These are phyloP conservation scores for Monosporozyma siamensis DNA, from an alignment of 805 yeast genomes.

Conservation along the genomic window DNA sequence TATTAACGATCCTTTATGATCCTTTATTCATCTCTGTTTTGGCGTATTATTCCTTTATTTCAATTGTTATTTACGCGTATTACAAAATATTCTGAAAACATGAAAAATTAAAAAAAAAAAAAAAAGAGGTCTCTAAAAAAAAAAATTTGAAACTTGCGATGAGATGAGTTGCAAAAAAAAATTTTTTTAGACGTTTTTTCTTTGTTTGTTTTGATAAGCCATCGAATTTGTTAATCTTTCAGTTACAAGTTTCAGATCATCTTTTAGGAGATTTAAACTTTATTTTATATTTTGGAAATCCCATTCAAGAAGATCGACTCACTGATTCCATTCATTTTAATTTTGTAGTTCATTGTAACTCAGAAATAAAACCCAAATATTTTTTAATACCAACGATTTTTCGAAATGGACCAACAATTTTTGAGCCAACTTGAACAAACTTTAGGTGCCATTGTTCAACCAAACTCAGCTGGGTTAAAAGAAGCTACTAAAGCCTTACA, in stretches of 20 bases:
- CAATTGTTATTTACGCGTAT: no score
- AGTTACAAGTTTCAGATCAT: neutral
- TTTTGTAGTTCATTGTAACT: no score
- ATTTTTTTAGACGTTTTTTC: constrained; percentile 1
- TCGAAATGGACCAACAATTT: constrained; percentile 59
- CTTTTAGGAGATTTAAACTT: neutral
- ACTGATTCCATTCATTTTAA: neutral
- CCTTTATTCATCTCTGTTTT: no score
- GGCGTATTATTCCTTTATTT: no score
- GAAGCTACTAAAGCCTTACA: constrained; percentile 70
- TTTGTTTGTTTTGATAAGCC: neutral
- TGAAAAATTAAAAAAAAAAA: no score
- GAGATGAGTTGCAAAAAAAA: constrained; percentile 16
- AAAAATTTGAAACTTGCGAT: constrained; percentile 13
- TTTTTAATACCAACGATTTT: neutral
- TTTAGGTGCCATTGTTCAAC: constrained; percentile 65
- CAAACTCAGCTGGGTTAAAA: constrained; percentile 74
- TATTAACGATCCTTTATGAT: no score
- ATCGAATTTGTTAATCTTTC: neutral
- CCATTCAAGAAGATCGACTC: neutral
- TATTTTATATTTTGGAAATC: no score
- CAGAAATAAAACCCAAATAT: neutral
- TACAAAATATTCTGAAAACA: no score
- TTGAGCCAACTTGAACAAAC: constrained; percentile 67
- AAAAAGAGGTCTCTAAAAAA: neutral